These are phyloP conservation scores for Candida alai DNA, from an alignment of 805 yeast genomes.

Conservation along the genomic window DNA sequence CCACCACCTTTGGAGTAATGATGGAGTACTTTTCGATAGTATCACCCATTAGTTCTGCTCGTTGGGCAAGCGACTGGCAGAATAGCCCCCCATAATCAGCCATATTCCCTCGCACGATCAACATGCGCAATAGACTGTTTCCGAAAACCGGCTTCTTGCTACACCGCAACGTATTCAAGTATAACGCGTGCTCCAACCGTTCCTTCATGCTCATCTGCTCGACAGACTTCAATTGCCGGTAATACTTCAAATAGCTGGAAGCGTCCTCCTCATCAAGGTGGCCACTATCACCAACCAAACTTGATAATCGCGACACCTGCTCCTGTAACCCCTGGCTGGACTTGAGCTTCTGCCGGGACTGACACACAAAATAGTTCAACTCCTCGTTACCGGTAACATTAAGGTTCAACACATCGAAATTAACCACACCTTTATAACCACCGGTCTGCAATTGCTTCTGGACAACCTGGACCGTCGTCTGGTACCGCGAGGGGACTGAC, in stretches of 20 bases:
- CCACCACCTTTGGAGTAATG: slow-evolving; percentile 82
- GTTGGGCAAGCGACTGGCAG: slow-evolving; percentile 9
- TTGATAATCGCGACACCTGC: slow-evolving; percentile 38
- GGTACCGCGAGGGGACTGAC: slow-evolving; percentile 54
- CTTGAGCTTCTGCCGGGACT: slow-evolving; percentile 40
- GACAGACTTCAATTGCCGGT: slow-evolving; percentile 49
- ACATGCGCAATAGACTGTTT: slow-evolving; percentile 43
- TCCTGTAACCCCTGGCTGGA: slow-evolving; percentile 44
- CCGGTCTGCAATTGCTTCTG: slow-evolving; percentile 19
- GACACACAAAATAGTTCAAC: slow-evolving; percentile 44
- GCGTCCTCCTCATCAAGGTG: slow-evolving; percentile 13
- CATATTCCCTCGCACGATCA: slow-evolving; percentile 20
- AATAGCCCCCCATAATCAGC: slow-evolving; percentile 1
- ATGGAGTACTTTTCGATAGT: slow-evolving; percentile 74
- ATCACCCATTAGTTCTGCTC: slow-evolving; percentile 39
- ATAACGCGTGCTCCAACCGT: slow-evolving; percentile 51
- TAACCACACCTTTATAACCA: slow-evolving; percentile 22
- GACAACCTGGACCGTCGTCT: slow-evolving; percentile 35
- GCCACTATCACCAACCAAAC: slow-evolving; percentile 18
- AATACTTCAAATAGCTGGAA: slow-evolving; percentile 51
- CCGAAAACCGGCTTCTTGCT: slow-evolving; percentile 67
- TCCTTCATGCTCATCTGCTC: slow-evolving; percentile 52
- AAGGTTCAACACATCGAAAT: slow-evolving; percentile 59
- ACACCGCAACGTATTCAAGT: slow-evolving; percentile 66
- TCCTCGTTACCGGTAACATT: slow-evolving; percentile 46